A percentile compares a stretch with the other conserved stretches of the same genome.
Evolutionary conservation across 352 stramenopile species (phyloP).

Genomic region (Phytophthora ramorum): DNA sequence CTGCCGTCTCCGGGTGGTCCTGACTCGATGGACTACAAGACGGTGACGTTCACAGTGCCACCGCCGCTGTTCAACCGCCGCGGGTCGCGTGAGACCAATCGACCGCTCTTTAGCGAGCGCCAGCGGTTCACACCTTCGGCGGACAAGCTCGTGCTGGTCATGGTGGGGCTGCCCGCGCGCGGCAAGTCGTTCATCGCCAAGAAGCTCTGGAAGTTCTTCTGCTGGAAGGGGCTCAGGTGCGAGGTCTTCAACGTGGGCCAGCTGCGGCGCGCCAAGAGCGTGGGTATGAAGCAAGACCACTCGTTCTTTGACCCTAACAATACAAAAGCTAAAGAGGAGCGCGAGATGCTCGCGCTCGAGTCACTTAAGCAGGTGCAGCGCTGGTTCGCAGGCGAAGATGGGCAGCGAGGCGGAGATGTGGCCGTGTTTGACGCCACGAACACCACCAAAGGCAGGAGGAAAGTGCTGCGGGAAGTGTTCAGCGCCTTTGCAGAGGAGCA

Average conservation of each 20-base stretch:
- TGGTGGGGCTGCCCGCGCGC: constrained; percentile 94
- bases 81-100: constrained; percentile 35
- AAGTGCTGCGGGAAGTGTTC: constrained; percentile 69
- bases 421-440: constrained; percentile 93
- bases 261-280: constrained; percentile 87
- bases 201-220: constrained; percentile 85
- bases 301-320: constrained; percentile 95
- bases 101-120: constrained; percentile 69
- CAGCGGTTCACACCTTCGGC: constrained; percentile 82
- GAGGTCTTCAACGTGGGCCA: constrained; percentile 96
- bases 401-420: constrained; percentile 72
- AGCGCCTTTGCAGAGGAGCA: constrained; percentile 56
- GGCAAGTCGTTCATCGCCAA: constrained; percentile 97
- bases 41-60: constrained; percentile 45
- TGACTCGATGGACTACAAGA: constrained; percentile 53
- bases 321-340: constrained; percentile 66
- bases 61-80: constrained; percentile 30
- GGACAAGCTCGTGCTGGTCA: constrained; percentile 96
- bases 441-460: constrained; percentile 73
- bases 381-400: constrained; percentile 55
- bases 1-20: constrained; percentile 39
- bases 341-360: constrained; percentile 85
- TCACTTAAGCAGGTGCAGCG: constrained; percentile 69
- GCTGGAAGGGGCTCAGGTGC: constrained; percentile 80
- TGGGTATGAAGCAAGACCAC: constrained; percentile 72